Base-by-base conservation (phyloP, 2,329 filamentous ascomycete species). In the Helotiales sp. region DNA sequence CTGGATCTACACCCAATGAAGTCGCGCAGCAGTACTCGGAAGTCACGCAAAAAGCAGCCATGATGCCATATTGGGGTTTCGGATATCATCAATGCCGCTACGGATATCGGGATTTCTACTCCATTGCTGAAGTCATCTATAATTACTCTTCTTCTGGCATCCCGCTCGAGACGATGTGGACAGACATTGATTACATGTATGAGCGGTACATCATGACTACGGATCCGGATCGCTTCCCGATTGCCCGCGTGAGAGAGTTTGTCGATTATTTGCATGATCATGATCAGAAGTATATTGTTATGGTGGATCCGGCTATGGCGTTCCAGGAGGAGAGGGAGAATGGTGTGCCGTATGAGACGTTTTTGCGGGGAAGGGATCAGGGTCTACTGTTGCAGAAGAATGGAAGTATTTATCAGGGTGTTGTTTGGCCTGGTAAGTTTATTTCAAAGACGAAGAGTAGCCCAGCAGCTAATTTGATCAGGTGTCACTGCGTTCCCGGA, bases 401-500 rank as follows among this genome's bases (percentile, higher is more conserved):
- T 71, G 90, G 85, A 7, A 84, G 83, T 0, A 78, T 82, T 61
- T 87, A 81, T 79, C 78, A 85, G 52, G 87, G 91, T 17, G 90
- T 93, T n/a, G 91, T 94, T 28, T 95, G 92, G 92, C 89, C 92
- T 20, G 50, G 50, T 55, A 20, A 22, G 50, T 55, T 22, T 30
- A 40, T 6, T 6, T 40, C 7, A 40, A 40, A 3, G 15, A 15
- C 8, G 6, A 15, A 13, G 11, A 13, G 11, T 15, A 8, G 11
- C 3, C 8, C 11, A 40, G 34, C 34, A 6, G 17, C 50, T 34
- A 22, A 34, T 3, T 8, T 32, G 28, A 32, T n/a, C 17, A 6
- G 92, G 92, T 57, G 84, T 88, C 11, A 86, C 89, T 0, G 89
- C 86, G 11, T 93, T 89, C 78, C 90, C 90, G 0, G 92, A 95